Conservation (phyloP, 306 rosid genomes). For the Heteromeles arbutifolia region DNA sequence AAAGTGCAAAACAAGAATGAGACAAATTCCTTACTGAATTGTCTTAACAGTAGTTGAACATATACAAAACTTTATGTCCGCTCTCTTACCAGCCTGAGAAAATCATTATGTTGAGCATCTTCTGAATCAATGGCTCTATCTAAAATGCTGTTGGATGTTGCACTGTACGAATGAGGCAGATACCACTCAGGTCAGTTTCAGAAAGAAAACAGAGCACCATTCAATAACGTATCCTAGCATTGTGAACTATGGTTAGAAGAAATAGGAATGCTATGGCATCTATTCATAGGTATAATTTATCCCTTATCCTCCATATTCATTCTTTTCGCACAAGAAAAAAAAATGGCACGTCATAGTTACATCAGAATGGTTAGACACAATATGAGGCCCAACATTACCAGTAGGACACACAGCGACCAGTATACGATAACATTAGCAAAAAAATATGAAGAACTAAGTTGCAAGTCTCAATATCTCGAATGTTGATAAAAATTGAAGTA, state of each 20-base stretch:
- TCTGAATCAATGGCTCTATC: conserved; percentile 98
- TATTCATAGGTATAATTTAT: neutral
- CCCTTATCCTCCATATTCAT: neutral
- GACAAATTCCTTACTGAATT: conserved; percentile 10
- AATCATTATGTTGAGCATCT: conserved; percentile 73
- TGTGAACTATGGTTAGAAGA: neutral
- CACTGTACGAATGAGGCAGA: conserved; percentile 46
- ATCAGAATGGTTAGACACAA: neutral
- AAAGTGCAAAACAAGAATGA: conserved; percentile 25
- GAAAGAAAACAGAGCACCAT: conserved; percentile 2
- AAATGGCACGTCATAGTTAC: neutral
- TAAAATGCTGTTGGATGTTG: conserved; percentile 95
- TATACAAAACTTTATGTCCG: neutral
- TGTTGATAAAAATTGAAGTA: neutral
- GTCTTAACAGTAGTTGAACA: neutral
- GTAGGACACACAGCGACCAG: neutral
- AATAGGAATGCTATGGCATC: neutral
- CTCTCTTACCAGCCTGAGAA: conserved; percentile 49
- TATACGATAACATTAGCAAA: neutral
- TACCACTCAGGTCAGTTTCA: conserved; percentile 34
- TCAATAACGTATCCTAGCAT: neutral
- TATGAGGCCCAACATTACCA: neutral
- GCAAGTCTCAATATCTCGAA: neutral
- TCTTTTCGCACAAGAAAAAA: neutral
- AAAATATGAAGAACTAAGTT: neutral